Base-by-base conservation (phyloP, 768 basidiomycete species). In the Mycena albidolilacea region DNA sequence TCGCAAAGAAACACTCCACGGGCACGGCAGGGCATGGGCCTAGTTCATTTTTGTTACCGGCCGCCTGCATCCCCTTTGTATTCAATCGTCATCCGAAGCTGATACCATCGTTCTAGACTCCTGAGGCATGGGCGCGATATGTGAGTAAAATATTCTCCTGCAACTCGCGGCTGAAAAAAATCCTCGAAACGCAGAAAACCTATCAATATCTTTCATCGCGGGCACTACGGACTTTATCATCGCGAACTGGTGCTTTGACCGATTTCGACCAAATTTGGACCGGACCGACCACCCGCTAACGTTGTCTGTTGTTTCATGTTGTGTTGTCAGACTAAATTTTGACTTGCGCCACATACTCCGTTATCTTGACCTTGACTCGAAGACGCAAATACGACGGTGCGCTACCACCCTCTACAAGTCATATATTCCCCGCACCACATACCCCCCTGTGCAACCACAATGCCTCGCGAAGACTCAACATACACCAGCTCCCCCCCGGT, bases 261-360 rank as follows among this genome's bases (percentile, higher is more conserved):
- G 50, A 43, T 19, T 12, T 43, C 37, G 37, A 55, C 62, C 64
- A 39, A 55, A 54, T 41, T 44, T 3, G 60, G 39, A 7, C 17
- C 70, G 70, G 70, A 11, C 55, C 70, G 70, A 30, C 11, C 39
- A 15, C 38, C 69, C 48, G 69, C 21, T 64, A 48, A 58, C 65
- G 65, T 59, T 67, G 19, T 67, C 59, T 44, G 65, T 67, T 65
- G 38, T 52, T 54, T 30, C 30, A 30, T 30, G 30, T 60, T 46
- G 67, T 70, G 30, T 46, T 59, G 58, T 62, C 70, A 67, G 43
- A 59, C 64, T 57, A 10, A 11, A 60, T 54, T 67, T 37, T 62
- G 59, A 63, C 71, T 41, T 65, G 30, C 59, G 64, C 71, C 71
- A 72, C 71, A 72, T 61, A 50, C 41, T 46, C 44, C 65, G 50